These are phyloP conservation scores for Thielaviopsis euricoi DNA, from an alignment of 2,329 filamentous ascomycete genomes.

Conservation along the genomic window DNA sequence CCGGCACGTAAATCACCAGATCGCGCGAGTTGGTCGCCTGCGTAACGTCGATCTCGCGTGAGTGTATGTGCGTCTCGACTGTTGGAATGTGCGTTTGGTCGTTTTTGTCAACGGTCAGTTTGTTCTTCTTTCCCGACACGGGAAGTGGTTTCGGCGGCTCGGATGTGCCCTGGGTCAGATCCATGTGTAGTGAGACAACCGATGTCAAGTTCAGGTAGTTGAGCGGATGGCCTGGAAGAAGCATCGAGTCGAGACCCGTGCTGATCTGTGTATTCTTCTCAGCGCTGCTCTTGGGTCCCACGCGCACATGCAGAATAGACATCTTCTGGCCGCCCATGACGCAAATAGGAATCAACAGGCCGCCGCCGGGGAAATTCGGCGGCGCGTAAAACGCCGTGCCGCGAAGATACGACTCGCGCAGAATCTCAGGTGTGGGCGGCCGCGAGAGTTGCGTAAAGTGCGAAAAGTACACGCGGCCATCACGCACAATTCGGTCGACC, in stretches of 20 bases:
- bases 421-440: neutral
- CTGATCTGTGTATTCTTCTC: neutral
- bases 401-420: slow-evolving; percentile 4
- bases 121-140: neutral
- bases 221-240: neutral
- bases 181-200: slow-evolving; percentile 6
- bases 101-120: neutral
- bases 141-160: neutral
- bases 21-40: neutral
- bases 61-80: neutral
- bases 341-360: slow-evolving; percentile 6
- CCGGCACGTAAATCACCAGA: slow-evolving; percentile 3
- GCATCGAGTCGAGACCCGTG: neutral
- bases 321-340: slow-evolving; percentile 2
- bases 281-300: neutral
- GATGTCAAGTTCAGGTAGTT: neutral
- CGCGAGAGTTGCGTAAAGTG: slow-evolving; percentile 1
- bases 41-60: neutral
- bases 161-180: neutral
- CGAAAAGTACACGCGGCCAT: slow-evolving; percentile 6
- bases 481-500: neutral
- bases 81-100: neutral
- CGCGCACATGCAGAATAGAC: slow-evolving; percentile 2
- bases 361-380: slow-evolving; percentile 1
- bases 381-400: slow-evolving; percentile 5